Evolutionary conservation across 805 yeast genomes (phyloP).

Genomic region (Cyberlindnera americana): DNA sequence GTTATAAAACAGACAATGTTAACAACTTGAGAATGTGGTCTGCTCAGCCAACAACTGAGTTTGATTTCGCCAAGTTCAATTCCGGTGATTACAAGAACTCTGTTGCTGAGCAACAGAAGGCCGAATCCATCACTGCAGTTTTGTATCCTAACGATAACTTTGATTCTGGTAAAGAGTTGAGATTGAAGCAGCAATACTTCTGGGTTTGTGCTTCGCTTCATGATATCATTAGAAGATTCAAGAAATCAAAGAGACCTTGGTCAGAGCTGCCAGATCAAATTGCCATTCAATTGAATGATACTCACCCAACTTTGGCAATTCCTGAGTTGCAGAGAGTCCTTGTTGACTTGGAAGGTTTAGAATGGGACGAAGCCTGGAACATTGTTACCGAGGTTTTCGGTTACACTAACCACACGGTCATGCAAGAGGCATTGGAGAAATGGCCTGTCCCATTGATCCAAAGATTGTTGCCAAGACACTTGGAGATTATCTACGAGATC

Average conservation of each 20-base stretch:
- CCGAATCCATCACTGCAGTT: slow-evolving; percentile 90
- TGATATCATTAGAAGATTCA: slow-evolving; percentile 86
- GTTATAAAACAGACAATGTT: slow-evolving; percentile 76
- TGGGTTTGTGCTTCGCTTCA: slow-evolving; percentile 95
- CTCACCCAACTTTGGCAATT: slow-evolving; percentile 90
- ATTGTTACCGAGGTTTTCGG: slow-evolving; percentile 80
- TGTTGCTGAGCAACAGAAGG: slow-evolving; percentile 79
- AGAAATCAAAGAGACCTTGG: slow-evolving; percentile 77
- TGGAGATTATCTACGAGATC: slow-evolving; percentile 85
- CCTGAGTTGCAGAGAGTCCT: slow-evolving; percentile 85
- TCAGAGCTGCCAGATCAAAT: slow-evolving; percentile 76
- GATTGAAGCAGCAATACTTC: slow-evolving; percentile 93
- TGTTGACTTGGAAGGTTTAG: slow-evolving; percentile 76
- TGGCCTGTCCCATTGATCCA: slow-evolving; percentile 88
- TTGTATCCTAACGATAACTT: slow-evolving; percentile 93
- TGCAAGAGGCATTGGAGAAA: slow-evolving; percentile 92
- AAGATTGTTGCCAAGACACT: slow-evolving; percentile 80
- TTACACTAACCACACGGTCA: slow-evolving; percentile 92
- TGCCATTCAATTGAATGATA: slow-evolving; percentile 91
- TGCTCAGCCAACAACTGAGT: slow-evolving; percentile 84
- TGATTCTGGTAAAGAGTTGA: slow-evolving; percentile 83
- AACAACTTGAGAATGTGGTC: slow-evolving; percentile 90
- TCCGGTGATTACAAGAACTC: slow-evolving; percentile 87
- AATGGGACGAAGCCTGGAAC: slow-evolving; percentile 83
- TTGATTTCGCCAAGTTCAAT: slow-evolving; percentile 87